A percentile compares a stretch with the other conserved stretches of the same genome.
Conservation (phyloP, 2,329 filamentous ascomycete genomes). For the Sordariomycetes sp. region DNA sequence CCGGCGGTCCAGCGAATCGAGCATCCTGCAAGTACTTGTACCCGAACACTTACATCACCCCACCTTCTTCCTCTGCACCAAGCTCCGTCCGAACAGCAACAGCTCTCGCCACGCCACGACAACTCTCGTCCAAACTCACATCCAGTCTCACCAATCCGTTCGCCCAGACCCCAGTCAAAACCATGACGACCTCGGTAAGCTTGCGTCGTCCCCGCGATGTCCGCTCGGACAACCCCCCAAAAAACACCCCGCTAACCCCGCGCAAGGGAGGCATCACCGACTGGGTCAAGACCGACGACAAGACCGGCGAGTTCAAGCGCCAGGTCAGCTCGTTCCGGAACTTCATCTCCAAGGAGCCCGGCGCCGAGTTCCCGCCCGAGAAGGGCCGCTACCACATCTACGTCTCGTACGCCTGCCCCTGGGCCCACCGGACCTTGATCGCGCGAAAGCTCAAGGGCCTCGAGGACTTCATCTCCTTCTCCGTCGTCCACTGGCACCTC, state of each 20-base stretch:
- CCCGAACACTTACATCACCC: background rate
- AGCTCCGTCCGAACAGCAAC: background rate
- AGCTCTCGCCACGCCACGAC: background rate
- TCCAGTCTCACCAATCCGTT: background rate
- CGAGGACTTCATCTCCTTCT: conserved; percentile 69
- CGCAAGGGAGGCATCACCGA: conserved; percentile 50
- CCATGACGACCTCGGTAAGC: background rate
- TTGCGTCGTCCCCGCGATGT: too few species aligned
- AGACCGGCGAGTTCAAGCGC: conserved; percentile 85
- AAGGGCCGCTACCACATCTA: conserved; percentile 90
- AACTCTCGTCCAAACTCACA: background rate
- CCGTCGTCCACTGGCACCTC: conserved; percentile 91
- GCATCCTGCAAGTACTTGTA: background rate
- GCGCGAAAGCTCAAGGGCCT: conserved; percentile 85
- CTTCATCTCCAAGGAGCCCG: conserved; percentile 62
- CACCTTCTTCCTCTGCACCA: background rate
- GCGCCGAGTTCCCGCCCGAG: conserved; percentile 71
- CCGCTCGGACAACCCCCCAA: background rate
- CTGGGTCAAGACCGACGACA: conserved; percentile 71
- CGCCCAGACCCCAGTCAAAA: background rate
- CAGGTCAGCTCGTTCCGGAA: conserved; percentile 74
- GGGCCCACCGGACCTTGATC: conserved; percentile 84
- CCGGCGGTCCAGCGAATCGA: background rate
- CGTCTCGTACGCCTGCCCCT: conserved; percentile 88
- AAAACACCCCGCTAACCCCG: background rate